phyloP scores from a whole-genome alignment of 768 basidiomycete genomes.

The Lactarius vividus region DNA sequence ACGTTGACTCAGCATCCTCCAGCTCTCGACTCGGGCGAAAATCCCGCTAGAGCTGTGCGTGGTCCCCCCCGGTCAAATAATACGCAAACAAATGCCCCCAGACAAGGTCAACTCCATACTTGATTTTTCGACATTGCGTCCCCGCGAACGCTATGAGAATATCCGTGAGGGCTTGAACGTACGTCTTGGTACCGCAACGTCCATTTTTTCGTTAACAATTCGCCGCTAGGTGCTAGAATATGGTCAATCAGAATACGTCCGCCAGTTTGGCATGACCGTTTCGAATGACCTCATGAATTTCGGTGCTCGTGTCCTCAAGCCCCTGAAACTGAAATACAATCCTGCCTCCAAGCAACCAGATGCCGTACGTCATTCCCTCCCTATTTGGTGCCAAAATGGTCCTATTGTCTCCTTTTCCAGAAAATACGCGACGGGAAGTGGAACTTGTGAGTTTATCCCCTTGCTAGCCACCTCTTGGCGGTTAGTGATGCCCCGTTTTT shows the following conservation, averaged over 20 bases:
- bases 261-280: slow-evolving; percentile 68
- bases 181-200: background rate
- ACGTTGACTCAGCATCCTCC: background rate
- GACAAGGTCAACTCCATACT: slow-evolving; percentile 62
- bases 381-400: background rate
- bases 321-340: slow-evolving; percentile 68
- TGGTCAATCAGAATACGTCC: slow-evolving; percentile 50
- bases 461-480: background rate
- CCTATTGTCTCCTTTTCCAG: slow-evolving; percentile 35
- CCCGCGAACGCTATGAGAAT: slow-evolving; percentile 50
- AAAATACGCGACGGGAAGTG: slow-evolving; percentile 62
- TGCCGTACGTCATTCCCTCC: slow-evolving; percentile 44
- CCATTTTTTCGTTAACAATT: background rate
- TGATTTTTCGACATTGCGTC: slow-evolving; percentile 62
- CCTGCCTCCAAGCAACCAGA: slow-evolving; percentile 49
- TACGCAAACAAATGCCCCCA: slow-evolving; percentile 65
- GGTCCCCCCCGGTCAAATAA: slow-evolving; percentile 63
- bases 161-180: slow-evolving; percentile 56
- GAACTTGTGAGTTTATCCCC: slow-evolving; percentile 60
- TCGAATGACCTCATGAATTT: slow-evolving; percentile 51
- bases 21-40: slow-evolving; percentile 60
- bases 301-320: slow-evolving; percentile 56
- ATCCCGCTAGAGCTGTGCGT: slow-evolving; percentile 66
- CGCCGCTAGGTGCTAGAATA: slow-evolving; percentile 49
- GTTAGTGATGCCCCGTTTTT: background rate